Conservation (phyloP, 2,329 filamentous ascomycete genomes). For the Onygenales sp. region DNA sequence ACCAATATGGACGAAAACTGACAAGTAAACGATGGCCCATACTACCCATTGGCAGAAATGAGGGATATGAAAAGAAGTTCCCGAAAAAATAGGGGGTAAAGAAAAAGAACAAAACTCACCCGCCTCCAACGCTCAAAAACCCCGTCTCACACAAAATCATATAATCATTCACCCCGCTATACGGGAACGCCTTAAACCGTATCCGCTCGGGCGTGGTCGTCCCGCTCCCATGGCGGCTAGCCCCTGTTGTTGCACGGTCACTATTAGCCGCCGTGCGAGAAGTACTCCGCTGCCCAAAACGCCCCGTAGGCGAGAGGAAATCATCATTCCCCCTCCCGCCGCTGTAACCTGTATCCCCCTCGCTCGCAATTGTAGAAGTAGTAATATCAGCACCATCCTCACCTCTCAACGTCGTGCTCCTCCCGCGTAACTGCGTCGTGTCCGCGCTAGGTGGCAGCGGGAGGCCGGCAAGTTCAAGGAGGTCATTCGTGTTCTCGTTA, state of each 20-base stretch:
- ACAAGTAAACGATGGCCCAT: neutral
- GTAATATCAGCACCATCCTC: constrained; percentile 15
- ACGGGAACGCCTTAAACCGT: constrained; percentile 94
- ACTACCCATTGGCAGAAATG: neutral
- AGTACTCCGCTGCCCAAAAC: neutral
- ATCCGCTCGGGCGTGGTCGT: constrained; percentile 61
- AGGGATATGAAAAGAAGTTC: neutral
- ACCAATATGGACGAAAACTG: neutral
- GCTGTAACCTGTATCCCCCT: neutral
- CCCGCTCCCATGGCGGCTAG: constrained; percentile 33
- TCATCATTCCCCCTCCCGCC: neutral
- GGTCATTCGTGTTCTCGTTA: constrained; percentile 16
- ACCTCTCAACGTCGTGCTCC: constrained; percentile 49
- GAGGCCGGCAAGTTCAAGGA: constrained; percentile 45
- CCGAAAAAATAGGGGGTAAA: neutral
- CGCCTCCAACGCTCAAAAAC: constrained; percentile 79
- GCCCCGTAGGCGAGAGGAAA: neutral
- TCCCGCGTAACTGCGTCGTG: constrained; percentile 48
- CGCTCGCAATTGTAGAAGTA: neutral
- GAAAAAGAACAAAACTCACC: constrained; percentile 32
- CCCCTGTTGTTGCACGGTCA: constrained; percentile 13
- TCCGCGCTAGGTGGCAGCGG: constrained; percentile 62
- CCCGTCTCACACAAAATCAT: constrained; percentile 84
- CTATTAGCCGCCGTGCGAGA: neutral
- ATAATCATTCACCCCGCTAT: constrained; percentile 92